phyloP scores from a whole-genome alignment of 2,329 filamentous ascomycete species.

The Scedosporium aurantiacum region DNA sequence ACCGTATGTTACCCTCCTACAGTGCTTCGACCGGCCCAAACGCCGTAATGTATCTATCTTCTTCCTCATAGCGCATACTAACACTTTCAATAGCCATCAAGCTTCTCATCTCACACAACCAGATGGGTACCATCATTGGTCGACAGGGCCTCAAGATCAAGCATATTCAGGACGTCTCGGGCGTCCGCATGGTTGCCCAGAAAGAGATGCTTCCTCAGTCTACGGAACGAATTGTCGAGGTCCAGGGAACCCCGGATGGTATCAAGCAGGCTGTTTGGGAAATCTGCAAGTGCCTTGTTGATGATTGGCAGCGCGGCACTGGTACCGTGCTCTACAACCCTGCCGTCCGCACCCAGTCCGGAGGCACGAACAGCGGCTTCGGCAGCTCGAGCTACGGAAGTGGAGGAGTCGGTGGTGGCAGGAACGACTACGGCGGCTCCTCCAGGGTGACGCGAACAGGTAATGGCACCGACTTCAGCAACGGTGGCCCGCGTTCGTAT shows the following conservation, averaged over 20 bases:
- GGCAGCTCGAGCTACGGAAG: constrained; percentile 27
- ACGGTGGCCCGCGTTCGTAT: constrained; percentile 57
- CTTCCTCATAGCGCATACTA: not conserved
- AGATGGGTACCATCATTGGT: constrained; percentile 99
- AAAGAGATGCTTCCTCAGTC: constrained; percentile 99
- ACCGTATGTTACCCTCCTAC: constrained; percentile 76
- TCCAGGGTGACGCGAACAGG: constrained; percentile 84
- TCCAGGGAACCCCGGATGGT: constrained; percentile 87
- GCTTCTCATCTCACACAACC: constrained; percentile 96
- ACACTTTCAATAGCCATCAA: constrained; percentile 63
- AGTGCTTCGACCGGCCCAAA: too few species aligned
- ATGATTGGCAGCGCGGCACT: constrained; percentile 94
- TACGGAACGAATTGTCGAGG: constrained; percentile 93
- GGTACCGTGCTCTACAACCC: constrained; percentile 98
- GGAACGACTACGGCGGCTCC: constrained; percentile 42
- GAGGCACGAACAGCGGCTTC: constrained; percentile 31
- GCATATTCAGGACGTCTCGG: constrained; percentile 93
- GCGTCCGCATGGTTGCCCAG: constrained; percentile 97
- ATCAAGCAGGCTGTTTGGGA: constrained; percentile 97
- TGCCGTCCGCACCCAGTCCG: constrained; percentile 71
- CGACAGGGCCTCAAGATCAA: constrained; percentile 97
- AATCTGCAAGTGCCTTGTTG: constrained; percentile 95
- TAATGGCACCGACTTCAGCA: constrained; percentile 95
- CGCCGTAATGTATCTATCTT: not conserved
- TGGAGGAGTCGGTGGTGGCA: constrained; percentile 29